A percentile compares a stretch with the other conserved stretches of the same genome.
Evolutionary conservation across 2,329 filamentous ascomycete species (phyloP).

Genomic region (Alternaria triticimaculans): DNA sequence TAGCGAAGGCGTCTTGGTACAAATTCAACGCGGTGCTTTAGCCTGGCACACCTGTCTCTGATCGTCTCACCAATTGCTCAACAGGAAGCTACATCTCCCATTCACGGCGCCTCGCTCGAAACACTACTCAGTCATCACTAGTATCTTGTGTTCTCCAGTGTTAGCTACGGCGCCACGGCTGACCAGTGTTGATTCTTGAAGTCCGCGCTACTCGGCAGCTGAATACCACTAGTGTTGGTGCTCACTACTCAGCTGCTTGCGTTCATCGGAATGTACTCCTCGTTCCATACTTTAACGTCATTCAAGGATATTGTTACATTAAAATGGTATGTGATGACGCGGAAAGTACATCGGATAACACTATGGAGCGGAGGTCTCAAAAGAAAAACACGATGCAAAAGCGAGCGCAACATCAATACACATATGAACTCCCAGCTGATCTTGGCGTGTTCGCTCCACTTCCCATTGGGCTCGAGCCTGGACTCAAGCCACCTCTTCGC

Average conservation of each 20-base stretch:
- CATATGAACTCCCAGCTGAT: background rate
- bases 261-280: background rate
- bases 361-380: background rate
- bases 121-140: background rate
- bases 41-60: background rate
- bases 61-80: background rate
- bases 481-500: conserved; percentile 12
- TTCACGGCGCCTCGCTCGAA: background rate
- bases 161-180: background rate
- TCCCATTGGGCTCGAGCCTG: conserved; percentile 8
- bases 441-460: conserved; percentile 11
- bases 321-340: background rate
- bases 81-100: background rate
- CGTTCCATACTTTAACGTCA: background rate
- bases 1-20: conserved; percentile 1
- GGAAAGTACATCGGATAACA: background rate
- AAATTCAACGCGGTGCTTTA: background rate
- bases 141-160: background rate
- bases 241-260: background rate
- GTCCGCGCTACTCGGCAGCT: background rate
- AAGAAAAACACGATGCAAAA: background rate
- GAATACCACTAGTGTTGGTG: background rate
- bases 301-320: background rate
- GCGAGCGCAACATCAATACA: background rate
- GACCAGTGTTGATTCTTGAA: background rate